Percentiles rank a stretch among this genome's conserved stretches.
Conservation (phyloP, 73 alveolate genomes). For the Tetrahymena malaccensis region DNA sequence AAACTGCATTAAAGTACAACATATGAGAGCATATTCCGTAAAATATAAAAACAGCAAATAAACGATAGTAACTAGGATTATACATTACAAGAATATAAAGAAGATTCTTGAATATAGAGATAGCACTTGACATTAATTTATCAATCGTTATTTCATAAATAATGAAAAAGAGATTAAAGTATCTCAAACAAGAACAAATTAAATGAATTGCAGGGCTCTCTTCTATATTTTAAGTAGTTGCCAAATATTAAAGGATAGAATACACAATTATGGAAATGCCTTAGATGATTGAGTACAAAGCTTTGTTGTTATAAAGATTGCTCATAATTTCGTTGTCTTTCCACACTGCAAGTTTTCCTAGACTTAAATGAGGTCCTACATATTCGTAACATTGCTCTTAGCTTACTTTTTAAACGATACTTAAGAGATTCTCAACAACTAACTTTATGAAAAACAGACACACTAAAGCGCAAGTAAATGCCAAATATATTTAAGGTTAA, state of each 20-base stretch:
- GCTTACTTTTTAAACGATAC: neutral
- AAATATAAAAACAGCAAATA: neutral
- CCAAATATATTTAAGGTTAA: neutral
- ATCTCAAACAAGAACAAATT: neutral
- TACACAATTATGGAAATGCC: neutral
- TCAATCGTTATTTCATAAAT: neutral
- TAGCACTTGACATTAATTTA: neutral
- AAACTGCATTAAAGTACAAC: neutral
- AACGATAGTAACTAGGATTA: neutral
- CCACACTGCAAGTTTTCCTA: neutral
- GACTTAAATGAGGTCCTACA: neutral
- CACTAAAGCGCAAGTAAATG: neutral
- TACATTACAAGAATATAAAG: neutral
- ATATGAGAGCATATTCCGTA: neutral
- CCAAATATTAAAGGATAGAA: neutral
- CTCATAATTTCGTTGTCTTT: neutral
- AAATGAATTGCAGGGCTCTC: neutral
- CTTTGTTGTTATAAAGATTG: neutral
- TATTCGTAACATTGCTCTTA: neutral
- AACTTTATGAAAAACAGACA: neutral
- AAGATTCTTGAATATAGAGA: neutral
- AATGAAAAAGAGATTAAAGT: neutral
- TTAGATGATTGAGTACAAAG: neutral
- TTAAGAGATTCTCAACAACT: neutral
- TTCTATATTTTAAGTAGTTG: neutral